phyloP scores from a whole-genome alignment of 257 asterid genomes.

The Nicotiana tomentosiformis region DNA sequence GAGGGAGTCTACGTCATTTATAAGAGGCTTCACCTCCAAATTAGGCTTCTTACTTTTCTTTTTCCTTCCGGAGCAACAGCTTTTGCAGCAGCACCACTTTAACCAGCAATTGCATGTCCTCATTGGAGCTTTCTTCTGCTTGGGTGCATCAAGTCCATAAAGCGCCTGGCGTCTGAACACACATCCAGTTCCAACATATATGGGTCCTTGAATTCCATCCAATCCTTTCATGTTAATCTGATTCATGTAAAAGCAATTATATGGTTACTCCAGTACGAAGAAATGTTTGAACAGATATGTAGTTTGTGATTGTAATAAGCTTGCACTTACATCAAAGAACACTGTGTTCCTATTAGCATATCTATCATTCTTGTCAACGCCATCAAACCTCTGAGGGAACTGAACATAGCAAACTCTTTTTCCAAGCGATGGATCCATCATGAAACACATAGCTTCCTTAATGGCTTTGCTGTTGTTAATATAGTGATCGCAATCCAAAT shows the following conservation, averaged over 20 bases:
- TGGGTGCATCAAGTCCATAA: constrained; percentile 34
- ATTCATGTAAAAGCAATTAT: background rate
- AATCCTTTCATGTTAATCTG: constrained; percentile 41
- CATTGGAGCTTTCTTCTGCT: constrained; percentile 13
- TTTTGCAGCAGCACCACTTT: constrained; percentile 17
- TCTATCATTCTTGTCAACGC: constrained; percentile 21
- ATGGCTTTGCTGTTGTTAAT: constrained; percentile 27
- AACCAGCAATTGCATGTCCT: constrained; percentile 27
- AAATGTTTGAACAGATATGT: background rate
- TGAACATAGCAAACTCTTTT: constrained; percentile 23
- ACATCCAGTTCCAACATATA: constrained; percentile 37
- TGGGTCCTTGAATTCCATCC: constrained; percentile 40
- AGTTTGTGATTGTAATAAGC: background rate
- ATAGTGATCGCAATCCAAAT: constrained; percentile 24
- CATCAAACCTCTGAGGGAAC: constrained; percentile 27
- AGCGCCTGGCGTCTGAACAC: constrained; percentile 30
- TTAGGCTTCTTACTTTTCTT: constrained; percentile 13
- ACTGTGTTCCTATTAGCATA: constrained; percentile 24
- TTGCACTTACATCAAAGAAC: constrained; percentile 23
- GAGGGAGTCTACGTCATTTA: background rate
- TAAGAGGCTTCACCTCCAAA: constrained; percentile 7
- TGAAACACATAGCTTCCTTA: constrained; percentile 26
- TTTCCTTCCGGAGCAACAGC: constrained; percentile 10
- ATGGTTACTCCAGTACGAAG: background rate
- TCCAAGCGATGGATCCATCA: constrained; percentile 21